Conservation (phyloP, 192 early-diverging fungal genomes). For the Lunasporangiospora selenospora region DNA sequence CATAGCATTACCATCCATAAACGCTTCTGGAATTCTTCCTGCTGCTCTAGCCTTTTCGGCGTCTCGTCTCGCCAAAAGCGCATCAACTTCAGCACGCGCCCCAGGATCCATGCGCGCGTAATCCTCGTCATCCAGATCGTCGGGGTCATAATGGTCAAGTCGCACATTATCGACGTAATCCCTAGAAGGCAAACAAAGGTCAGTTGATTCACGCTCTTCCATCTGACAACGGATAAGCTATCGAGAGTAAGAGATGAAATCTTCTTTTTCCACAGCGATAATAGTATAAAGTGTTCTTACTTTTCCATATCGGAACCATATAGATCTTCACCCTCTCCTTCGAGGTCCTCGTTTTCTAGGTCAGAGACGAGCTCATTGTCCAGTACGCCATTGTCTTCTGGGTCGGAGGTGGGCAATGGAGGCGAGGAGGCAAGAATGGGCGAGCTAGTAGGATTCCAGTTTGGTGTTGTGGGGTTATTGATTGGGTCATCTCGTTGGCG, state of each 20-base stretch:
- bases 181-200: slow-evolving; percentile 45
- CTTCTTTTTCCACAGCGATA: not conserved
- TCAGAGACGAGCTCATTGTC: slow-evolving; percentile 64
- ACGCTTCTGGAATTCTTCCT: slow-evolving; percentile 89
- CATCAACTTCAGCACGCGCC: slow-evolving; percentile 77
- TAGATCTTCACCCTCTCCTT: slow-evolving; percentile 88
- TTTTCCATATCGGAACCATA: slow-evolving; percentile 86
- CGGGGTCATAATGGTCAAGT: slow-evolving; percentile 83
- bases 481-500: slow-evolving; percentile 58
- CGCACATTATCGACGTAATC: slow-evolving; percentile 81
- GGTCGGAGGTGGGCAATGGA: slow-evolving; percentile 57
- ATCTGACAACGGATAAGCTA: not conserved
- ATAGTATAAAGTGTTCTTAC: slow-evolving; percentile 49
- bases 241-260: not conserved
- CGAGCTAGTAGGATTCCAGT: slow-evolving; percentile 46
- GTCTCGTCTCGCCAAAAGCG: slow-evolving; percentile 82
- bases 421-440: slow-evolving; percentile 52
- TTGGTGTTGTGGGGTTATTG: slow-evolving; percentile 18
- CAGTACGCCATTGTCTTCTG: slow-evolving; percentile 49
- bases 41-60: slow-evolving; percentile 65
- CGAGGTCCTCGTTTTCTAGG: slow-evolving; percentile 54
- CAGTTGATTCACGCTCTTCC: not conserved
- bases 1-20: slow-evolving; percentile 71
- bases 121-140: slow-evolving; percentile 83
- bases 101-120: slow-evolving; percentile 78